phyloP scores from a whole-genome alignment of 2,329 filamentous ascomycete genomes.

The Chrysosphaeria jannelii region DNA sequence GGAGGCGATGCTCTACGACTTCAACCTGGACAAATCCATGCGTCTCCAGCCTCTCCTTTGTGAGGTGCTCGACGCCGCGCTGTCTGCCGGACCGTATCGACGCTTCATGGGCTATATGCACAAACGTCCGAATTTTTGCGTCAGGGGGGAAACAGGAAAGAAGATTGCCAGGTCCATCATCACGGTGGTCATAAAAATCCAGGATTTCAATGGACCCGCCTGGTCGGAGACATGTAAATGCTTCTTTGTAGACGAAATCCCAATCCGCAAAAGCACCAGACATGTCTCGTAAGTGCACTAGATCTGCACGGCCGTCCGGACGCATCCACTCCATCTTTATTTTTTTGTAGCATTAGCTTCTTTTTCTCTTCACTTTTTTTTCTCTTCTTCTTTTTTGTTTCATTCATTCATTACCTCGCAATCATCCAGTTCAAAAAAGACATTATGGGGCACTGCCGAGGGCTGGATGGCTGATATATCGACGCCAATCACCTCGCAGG shows the following conservation, averaged over 20 bases:
- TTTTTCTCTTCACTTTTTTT: too few relatives aligned
- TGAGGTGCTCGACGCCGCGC: slow-evolving; percentile 4
- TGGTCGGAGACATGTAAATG: slow-evolving; percentile 18
- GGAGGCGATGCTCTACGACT: slow-evolving; percentile 13
- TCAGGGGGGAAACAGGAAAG: slow-evolving; percentile 9
- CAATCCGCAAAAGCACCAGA: slow-evolving; percentile 25
- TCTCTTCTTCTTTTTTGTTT: too few relatives aligned
- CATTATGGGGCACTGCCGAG: slow-evolving; percentile 23
- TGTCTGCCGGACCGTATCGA: slow-evolving; percentile 12
- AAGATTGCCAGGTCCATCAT: slow-evolving; percentile 8
- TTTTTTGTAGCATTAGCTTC: too few relatives aligned
- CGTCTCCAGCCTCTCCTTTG: slow-evolving; percentile 8
- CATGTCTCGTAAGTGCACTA: slow-evolving; percentile 25
- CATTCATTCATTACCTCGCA: slow-evolving; percentile 19
- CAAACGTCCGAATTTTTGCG: slow-evolving; percentile 11
- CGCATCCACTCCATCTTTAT: slow-evolving; percentile 19
- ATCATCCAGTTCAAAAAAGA: slow-evolving; percentile 28
- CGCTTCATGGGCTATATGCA: slow-evolving; percentile 8
- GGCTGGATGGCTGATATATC: slow-evolving; percentile 28
- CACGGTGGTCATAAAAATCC: slow-evolving; percentile 10
- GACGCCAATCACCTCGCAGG: slow-evolving; percentile 25
- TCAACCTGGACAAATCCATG: slow-evolving; percentile 16
- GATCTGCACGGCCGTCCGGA: slow-evolving; percentile 18
- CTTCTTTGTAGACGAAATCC: slow-evolving; percentile 20
- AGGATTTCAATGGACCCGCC: slow-evolving; percentile 23